These are phyloP conservation scores for Onygenales sp. DNA, from an alignment of 2,329 filamentous ascomycete genomes.

Conservation along the genomic window DNA sequence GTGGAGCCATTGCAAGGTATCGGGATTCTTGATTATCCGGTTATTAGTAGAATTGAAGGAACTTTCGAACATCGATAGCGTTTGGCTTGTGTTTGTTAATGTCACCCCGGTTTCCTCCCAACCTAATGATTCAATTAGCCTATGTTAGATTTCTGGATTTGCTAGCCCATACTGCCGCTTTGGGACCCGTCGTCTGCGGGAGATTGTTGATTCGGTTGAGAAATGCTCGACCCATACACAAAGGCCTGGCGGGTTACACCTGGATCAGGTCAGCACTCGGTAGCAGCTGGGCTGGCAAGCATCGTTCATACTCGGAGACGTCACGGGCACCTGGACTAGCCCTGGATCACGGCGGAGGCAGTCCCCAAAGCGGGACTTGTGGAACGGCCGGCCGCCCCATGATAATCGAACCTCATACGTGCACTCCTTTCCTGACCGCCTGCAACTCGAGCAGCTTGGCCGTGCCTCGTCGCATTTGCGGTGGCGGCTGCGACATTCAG, in stretches of 20 bases:
- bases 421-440: slow-evolving; percentile 7
- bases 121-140: not conserved
- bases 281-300: not conserved
- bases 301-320: slow-evolving; percentile 3
- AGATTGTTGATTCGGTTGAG: not conserved
- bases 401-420: slow-evolving; percentile 9
- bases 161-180: not conserved
- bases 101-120: not conserved
- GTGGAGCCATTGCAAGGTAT: slow-evolving; percentile 4
- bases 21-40: slow-evolving; percentile 2
- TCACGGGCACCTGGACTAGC: slow-evolving; percentile 8
- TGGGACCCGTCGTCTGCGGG: not conserved
- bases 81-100: too few species aligned
- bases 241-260: not conserved
- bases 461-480: slow-evolving; percentile 13
- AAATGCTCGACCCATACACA: slow-evolving; percentile 2
- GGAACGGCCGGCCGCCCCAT: slow-evolving; percentile 13
- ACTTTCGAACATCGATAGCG: too few species aligned
- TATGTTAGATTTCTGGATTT: not conserved
- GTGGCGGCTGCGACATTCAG: slow-evolving; percentile 11
- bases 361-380: slow-evolving; percentile 13
- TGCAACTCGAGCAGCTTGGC: slow-evolving; percentile 10
- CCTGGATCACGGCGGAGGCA: slow-evolving; percentile 10
- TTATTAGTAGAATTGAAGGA: not conserved
- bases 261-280: not conserved